Evolutionary conservation across 768 basidiomycete species (phyloP).

Genomic region (Cyclocybe cylindracea): DNA sequence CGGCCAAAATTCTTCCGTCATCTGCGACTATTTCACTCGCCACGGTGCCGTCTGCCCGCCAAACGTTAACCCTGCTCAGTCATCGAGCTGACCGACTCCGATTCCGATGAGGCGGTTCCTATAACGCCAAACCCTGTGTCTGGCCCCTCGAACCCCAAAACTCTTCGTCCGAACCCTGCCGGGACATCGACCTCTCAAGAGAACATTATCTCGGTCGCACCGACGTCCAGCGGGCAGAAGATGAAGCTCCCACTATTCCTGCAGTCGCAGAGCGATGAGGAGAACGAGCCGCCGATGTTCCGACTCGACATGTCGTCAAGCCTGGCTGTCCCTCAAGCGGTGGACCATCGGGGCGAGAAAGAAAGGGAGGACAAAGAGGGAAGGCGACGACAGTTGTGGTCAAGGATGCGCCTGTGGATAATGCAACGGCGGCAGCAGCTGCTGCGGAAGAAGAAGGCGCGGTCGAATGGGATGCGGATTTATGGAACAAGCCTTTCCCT

Average conservation of each 20-base stretch:
- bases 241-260: slow-evolving; percentile 32
- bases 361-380: slow-evolving; percentile 6
- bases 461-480: slow-evolving; percentile 7
- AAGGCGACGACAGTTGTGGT: slow-evolving; percentile 6
- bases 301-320: neutral
- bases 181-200: slow-evolving; percentile 4
- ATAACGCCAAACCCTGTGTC: neutral
- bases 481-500: slow-evolving; percentile 2
- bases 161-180: neutral
- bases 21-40: no score
- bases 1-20: no score
- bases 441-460: neutral
- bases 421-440: neutral
- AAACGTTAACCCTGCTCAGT: no score
- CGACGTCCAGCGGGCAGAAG: slow-evolving; percentile 14
- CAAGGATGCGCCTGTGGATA: neutral
- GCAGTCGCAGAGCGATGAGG: slow-evolving; percentile 30
- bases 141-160: neutral
- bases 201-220: slow-evolving; percentile 13
- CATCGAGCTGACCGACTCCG: slow-evolving; percentile 57
- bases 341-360: neutral
- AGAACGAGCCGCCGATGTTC: slow-evolving; percentile 28
- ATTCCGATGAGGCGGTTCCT: slow-evolving; percentile 28
- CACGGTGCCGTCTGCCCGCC: no score
- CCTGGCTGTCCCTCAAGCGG: neutral